Evolutionary conservation across 2,329 filamentous ascomycete species (phyloP).

Genomic region (Alternaria postmessia): DNA sequence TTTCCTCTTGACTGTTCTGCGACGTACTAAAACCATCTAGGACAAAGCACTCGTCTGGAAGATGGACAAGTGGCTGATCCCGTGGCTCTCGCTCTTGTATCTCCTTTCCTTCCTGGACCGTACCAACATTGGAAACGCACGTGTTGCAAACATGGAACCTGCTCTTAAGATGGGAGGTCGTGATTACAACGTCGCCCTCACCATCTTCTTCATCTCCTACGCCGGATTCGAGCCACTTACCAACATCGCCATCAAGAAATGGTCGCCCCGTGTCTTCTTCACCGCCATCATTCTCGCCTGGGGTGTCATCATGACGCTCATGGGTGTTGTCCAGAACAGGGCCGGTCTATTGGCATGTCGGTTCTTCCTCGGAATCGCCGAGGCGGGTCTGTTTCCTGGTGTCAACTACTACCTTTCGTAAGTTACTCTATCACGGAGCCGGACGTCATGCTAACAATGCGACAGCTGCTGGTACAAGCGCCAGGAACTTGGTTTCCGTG

Average conservation of each 20-base stretch:
- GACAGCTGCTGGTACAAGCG: slow-evolving; percentile 62
- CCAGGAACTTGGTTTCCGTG: slow-evolving; percentile 61
- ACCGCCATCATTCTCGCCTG: slow-evolving; percentile 58
- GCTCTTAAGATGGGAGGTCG: slow-evolving; percentile 57
- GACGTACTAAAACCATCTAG: slow-evolving; percentile 31
- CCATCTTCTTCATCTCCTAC: slow-evolving; percentile 68
- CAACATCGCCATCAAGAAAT: slow-evolving; percentile 69
- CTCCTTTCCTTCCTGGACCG: slow-evolving; percentile 53
- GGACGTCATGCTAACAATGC: slow-evolving; percentile 6
- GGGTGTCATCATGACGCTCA: slow-evolving; percentile 60
- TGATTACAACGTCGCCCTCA: slow-evolving; percentile 70
- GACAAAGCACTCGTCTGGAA: slow-evolving; percentile 52
- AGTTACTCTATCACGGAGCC: slow-evolving; percentile 6
- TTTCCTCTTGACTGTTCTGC: not conserved
- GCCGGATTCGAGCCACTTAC: slow-evolving; percentile 62
- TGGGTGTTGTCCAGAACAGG: slow-evolving; percentile 56
- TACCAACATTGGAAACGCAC: slow-evolving; percentile 57
- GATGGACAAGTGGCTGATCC: slow-evolving; percentile 53
- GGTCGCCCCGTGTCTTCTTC: slow-evolving; percentile 58
- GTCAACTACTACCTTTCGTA: slow-evolving; percentile 66
- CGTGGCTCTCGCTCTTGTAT: slow-evolving; percentile 53
- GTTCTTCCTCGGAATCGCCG: slow-evolving; percentile 50
- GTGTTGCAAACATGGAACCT: slow-evolving; percentile 45
- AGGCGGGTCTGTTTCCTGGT: slow-evolving; percentile 50
- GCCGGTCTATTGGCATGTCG: slow-evolving; percentile 47